Conservation (phyloP, 805 yeast genomes). For the Lachancea dasiensis region DNA sequence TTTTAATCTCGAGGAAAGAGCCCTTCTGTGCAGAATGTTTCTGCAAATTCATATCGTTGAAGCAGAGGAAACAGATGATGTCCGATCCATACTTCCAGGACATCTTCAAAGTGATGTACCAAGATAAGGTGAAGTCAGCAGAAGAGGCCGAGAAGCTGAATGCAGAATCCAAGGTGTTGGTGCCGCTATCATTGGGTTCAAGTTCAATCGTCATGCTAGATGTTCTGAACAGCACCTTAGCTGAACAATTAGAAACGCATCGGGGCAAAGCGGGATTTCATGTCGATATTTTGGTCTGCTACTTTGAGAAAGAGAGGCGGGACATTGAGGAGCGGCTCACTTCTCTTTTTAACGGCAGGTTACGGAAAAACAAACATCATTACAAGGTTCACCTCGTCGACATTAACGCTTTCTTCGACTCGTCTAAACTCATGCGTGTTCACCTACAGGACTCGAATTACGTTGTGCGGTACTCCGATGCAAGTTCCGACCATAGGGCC, state of each 20-base stretch:
- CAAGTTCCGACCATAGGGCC: not conserved
- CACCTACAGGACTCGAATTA: constrained; percentile 4
- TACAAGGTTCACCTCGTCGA: constrained; percentile 38
- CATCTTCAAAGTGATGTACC: constrained; percentile 41
- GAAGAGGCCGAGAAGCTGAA: constrained; percentile 30
- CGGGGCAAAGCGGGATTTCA: constrained; percentile 66
- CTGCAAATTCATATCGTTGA: constrained; percentile 62
- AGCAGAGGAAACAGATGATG: constrained; percentile 74
- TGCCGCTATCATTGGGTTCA: constrained; percentile 61
- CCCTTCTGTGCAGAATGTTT: constrained; percentile 48
- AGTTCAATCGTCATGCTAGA: constrained; percentile 67
- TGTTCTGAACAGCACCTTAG: constrained; percentile 51
- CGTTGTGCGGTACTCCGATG: not conserved
- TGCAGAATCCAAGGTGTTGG: constrained; percentile 40
- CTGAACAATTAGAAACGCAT: constrained; percentile 57
- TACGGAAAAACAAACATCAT: constrained; percentile 17
- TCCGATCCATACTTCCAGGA: constrained; percentile 64
- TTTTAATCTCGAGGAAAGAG: constrained; percentile 29
- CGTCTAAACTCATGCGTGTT: constrained; percentile 21
- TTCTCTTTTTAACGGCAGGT: constrained; percentile 9
- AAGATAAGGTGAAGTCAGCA: constrained; percentile 19
- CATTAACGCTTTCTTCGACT: constrained; percentile 36
- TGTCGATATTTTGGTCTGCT: constrained; percentile 40
- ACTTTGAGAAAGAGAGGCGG: constrained; percentile 37
- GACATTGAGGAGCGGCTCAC: constrained; percentile 13